phyloP scores from a whole-genome alignment of 1,284 basidiomycete genomes.

The Xerocomus amazonicus region DNA sequence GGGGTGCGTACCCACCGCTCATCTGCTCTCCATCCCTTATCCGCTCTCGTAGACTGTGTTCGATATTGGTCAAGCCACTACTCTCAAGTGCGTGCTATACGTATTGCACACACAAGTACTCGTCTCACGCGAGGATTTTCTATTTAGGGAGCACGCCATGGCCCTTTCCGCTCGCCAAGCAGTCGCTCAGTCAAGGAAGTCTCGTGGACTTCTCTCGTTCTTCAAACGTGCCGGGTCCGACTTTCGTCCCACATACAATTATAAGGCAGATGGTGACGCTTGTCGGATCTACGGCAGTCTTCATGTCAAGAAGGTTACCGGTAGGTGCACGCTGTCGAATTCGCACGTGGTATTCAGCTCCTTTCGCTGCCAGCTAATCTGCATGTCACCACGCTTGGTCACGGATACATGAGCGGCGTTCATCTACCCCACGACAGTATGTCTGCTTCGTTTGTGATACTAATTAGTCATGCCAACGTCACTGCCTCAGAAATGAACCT shows the following conservation, averaged over 20 bases:
- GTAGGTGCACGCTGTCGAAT: conserved; percentile 31
- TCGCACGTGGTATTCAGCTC: background rate
- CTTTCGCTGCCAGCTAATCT: conserved; percentile 59
- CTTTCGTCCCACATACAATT: conserved; percentile 71
- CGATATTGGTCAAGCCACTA: conserved; percentile 77
- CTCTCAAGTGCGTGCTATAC: conserved; percentile 52
- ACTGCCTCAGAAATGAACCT: conserved; percentile 82
- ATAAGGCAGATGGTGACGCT: conserved; percentile 62
- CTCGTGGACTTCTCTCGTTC: conserved; percentile 64
- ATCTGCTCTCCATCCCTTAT: conserved; percentile 2
- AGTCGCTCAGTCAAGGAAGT: conserved; percentile 64
- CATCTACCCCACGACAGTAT: conserved; percentile 84
- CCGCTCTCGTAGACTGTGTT: conserved; percentile 63
- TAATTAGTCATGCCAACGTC: background rate
- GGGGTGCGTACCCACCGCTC: conserved; percentile 50
- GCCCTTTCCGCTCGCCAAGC: conserved; percentile 67
- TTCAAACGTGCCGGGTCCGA: conserved; percentile 42
- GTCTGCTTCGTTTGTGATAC: conserved; percentile 24
- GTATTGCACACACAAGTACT: background rate
- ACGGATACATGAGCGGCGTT: conserved; percentile 85
- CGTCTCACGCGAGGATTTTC: background rate
- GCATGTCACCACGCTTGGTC: conserved; percentile 89
- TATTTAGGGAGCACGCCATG: conserved; percentile 53
- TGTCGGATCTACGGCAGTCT: conserved; percentile 87
- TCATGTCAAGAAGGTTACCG: conserved; percentile 87